Base-by-base conservation (phyloP, 495 filamentous ascomycete species). In the Neurospora sp. region DNA sequence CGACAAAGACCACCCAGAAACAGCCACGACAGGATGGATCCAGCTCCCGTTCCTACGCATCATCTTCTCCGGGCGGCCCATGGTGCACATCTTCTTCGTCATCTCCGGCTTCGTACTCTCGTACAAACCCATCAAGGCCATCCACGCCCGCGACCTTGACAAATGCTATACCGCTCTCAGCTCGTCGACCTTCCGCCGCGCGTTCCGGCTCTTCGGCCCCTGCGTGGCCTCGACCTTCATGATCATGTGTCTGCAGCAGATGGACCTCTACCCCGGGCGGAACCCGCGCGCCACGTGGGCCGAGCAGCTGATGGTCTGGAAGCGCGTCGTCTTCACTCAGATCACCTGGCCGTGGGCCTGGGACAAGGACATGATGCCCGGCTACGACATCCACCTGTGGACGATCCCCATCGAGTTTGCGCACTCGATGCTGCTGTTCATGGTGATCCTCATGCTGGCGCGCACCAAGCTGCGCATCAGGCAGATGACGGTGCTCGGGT, bases 71-170 rank as follows among this genome's bases (percentile, higher is more conserved):
- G 90, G 89, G 39, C 87, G 88, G 70, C 88, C 91, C 69, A 91
- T 91, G 90, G 90, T 93, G 11, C 86, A 89, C 77, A 88, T 92
- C 69, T 92, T 93, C 84, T 92, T 92, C 81, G 88, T 92, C 72
- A 89, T 93, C 59, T 91, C 90, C 7, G 90, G 91, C 74, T 91
- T 90, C 74, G 90, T 89, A 1, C 83, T 92, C 10, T 90, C 89
- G 17, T 87, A 89, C 74, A 90, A 91, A 73, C 88, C 91, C 0
- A 78, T 92, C 40, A 87, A 86, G 73, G 81, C 83, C n/a, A 86
- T 89, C 48, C 89, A 88, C 70, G 82, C 81, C 38, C 85, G 86
- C 43, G 82, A 87, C 42, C 73, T 79, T 43, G 77, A 79, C 9
- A 79, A 78, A 17, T 77, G 76, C 77, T 77, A 80, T 74, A 48